Evolutionary conservation across 106 monocot species (phyloP), one percentile per base, ranked within the genome.

Genomic region (Posidonia australis): DNA sequence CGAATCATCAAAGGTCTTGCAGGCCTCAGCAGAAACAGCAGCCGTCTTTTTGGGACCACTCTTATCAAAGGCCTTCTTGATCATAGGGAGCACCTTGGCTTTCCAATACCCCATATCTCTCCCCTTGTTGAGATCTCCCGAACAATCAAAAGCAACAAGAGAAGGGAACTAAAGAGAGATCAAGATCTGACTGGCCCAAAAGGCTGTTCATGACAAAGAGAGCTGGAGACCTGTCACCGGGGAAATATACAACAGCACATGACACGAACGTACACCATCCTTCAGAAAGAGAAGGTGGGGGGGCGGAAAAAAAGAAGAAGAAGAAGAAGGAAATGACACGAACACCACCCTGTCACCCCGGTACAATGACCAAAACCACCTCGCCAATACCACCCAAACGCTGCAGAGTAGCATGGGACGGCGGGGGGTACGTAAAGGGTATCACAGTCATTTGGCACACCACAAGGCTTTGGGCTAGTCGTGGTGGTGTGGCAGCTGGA

Each of bases 31-130:
- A n/a, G n/a, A n/a, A n/a, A n/a, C 66, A 1, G 79, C 79, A 5
- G 73, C 79, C 0, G 76, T 76, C 77, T 86, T 91, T 72, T 76
- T 84, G 49, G 22, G 28, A 14, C 81, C 76, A 42, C 63, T 70
- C 76, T 76, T 89, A 17, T 80, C 82, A 43, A 91, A 91, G 5
- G 77, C 61, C 76, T 77, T 77, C 81, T 79, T 86, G 55, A 91
- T 47, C 70, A 70, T 80, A 18, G 91, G 83, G 13, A 81, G 57
- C 51, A 91, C 78, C 79, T 81, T 91, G 22, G 64, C 36, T 45
- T 84, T 86, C 91, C 91, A 91, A 58, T 79, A 81, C 45, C 81
- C 81, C 79, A 84, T 76, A 68, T 72, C 64, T 21, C 23, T 18
- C 62, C 10, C n/a, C n/a, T n/a, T n/a, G n/a, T n/a, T n/a, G n/a